Evolutionary conservation across 2,329 filamentous ascomycete genomes (phyloP), one percentile per base, ranked within the genome.

Genomic region (Fusarium pilosicola): DNA sequence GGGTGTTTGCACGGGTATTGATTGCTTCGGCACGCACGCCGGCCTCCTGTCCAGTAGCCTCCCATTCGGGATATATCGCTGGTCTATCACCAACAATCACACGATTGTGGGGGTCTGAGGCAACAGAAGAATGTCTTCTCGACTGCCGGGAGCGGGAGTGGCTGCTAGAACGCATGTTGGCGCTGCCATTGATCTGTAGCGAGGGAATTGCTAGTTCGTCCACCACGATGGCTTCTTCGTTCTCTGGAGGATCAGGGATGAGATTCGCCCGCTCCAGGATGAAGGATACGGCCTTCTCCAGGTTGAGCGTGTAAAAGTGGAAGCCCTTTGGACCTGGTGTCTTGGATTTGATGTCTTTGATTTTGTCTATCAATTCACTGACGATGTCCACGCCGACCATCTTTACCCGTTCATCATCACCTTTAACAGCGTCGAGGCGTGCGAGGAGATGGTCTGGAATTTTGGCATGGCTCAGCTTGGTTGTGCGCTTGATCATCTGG

Each of bases 271-370:
- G 87, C 84, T 98, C 95, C 1, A 98, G 84, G 70, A 98, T 96
- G 78, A 98, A 96, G 0, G 95, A 94, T 6, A 99, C 95, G 0
- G 95, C 94, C 84, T 98, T 99, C 82, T 98, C 96, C 38, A 98
- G 86, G 80, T 99, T 99, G 58, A 99, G 86, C 0, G 96, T 98
- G 83, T 98, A 99, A 83, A 99, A 98, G 81, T 99, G 96, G 83
- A 98, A 97, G 11, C 96, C 96, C 76, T 91, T 88, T 26, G 90
- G 92, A 7, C 89, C 88, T 17, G 86, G 85, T 1, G 85, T 88
- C 75, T 85, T 85, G 79, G 81, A 85, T 77, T 90, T 90, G 73
- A 92, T 85, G 64, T 87, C 85, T 82, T 92, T 93, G 80, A 98
- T 89, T 77, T 91, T 89, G 73, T 94, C 90, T 22, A 98, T 89